Conservation (phyloP, 2,329 filamentous ascomycete species). For the Coniochaeta sp. region DNA sequence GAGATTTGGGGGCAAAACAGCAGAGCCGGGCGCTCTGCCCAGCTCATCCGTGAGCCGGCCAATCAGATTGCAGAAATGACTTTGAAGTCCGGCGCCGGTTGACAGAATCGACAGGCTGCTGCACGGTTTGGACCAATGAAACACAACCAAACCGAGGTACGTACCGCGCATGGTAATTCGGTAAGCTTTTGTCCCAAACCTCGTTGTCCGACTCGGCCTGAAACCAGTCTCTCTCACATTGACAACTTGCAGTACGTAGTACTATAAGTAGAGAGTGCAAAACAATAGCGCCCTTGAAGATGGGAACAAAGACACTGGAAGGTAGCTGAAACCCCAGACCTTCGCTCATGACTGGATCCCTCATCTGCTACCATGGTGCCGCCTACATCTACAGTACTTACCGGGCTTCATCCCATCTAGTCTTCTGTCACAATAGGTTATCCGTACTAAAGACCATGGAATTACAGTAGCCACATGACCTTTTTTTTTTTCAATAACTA, state of each 20-base stretch:
- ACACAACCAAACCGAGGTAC: too few relatives aligned
- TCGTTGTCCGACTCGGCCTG: background rate
- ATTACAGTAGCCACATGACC: too few relatives aligned
- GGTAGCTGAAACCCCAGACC: background rate
- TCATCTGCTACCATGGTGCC: background rate
- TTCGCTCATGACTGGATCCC: background rate
- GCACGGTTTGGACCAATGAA: background rate
- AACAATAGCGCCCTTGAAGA: background rate
- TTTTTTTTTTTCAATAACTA: too few relatives aligned
- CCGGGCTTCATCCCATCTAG: too few relatives aligned
- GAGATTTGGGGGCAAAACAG: background rate
- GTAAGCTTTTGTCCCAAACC: background rate
- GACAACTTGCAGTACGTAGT: too few relatives aligned
- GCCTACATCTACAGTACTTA: background rate
- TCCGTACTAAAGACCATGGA: too few relatives aligned
- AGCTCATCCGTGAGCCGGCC: background rate
- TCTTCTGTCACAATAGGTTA: too few relatives aligned
- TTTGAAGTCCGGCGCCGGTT: background rate
- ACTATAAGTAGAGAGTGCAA: background rate
- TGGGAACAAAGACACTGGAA: background rate
- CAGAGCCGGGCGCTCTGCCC: background rate
- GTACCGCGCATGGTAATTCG: too few relatives aligned
- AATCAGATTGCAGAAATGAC: background rate
- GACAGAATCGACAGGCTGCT: background rate
- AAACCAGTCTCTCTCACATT: background rate